These are phyloP conservation scores for Fusarium sp. DNA, from an alignment of 2,329 filamentous ascomycete genomes.

Conservation along the genomic window DNA sequence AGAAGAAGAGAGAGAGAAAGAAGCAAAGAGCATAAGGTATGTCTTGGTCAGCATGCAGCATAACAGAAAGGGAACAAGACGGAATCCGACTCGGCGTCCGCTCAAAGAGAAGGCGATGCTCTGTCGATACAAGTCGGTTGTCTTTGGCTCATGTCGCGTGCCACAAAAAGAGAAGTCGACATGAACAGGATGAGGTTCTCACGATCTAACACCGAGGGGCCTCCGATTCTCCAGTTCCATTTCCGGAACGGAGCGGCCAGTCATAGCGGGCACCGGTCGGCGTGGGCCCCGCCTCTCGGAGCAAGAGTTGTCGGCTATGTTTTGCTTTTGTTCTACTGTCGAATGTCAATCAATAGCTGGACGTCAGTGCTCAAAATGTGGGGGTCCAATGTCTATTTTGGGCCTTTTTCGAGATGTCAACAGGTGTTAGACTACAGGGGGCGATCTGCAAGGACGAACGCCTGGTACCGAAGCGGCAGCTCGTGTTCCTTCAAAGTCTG, in stretches of 20 bases:
- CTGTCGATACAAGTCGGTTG: not conserved
- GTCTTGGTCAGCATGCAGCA: slow-evolving; percentile 13
- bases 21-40: slow-evolving; percentile 9
- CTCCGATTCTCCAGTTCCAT: slow-evolving; percentile 21
- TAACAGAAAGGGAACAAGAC: not conserved
- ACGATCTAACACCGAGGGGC: slow-evolving; percentile 25
- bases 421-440: slow-evolving; percentile 11
- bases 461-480: slow-evolving; percentile 21
- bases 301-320: slow-evolving; percentile 11
- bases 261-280: slow-evolving; percentile 34
- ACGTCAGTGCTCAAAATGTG: slow-evolving; percentile 32
- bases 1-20: not conserved
- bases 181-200: slow-evolving; percentile 14
- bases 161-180: slow-evolving; percentile 7
- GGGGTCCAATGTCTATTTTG: slow-evolving; percentile 43
- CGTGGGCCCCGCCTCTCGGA: slow-evolving; percentile 39
- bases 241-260: slow-evolving; percentile 34
- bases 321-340: slow-evolving; percentile 11
- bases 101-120: not conserved
- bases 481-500: slow-evolving; percentile 39
- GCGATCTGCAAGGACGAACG: slow-evolving; percentile 27
- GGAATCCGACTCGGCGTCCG: not conserved
- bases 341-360: not conserved
- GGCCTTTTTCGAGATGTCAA: slow-evolving; percentile 33
- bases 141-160: slow-evolving; percentile 1